Evolutionary conservation across 495 filamentous ascomycete species (phyloP).

Genomic region (Clohesyomyces aquaticus): DNA sequence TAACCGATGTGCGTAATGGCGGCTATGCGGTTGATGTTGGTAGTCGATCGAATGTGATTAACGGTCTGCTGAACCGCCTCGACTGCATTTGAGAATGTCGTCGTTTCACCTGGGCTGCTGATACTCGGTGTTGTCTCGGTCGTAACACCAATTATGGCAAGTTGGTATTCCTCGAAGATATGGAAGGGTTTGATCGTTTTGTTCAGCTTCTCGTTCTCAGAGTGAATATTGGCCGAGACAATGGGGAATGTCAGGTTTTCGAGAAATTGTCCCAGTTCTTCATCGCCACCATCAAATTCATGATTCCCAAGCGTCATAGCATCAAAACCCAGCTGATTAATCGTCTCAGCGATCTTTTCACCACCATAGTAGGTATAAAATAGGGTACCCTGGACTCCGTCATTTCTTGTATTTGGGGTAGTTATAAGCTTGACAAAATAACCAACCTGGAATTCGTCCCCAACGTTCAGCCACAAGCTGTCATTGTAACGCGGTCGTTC

Average conservation of each 20-base stretch:
- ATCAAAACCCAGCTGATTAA: constrained; percentile 62
- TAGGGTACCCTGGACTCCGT: no score
- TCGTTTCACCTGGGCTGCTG: constrained; percentile 55
- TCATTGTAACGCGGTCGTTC: constrained; percentile 56
- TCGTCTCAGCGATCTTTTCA: constrained; percentile 64
- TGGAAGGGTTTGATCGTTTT: constrained; percentile 60
- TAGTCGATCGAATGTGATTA: constrained; percentile 54
- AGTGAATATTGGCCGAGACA: constrained; percentile 58
- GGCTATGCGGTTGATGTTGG: constrained; percentile 56
- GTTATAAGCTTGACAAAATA: no score
- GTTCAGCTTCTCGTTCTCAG: constrained; percentile 55
- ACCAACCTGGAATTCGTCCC: constrained; percentile 66
- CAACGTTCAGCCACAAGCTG: constrained; percentile 59
- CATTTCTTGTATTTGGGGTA: no score
- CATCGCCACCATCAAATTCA: constrained; percentile 60
- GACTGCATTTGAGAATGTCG: constrained; percentile 49
- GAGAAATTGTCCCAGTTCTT: constrained; percentile 56
- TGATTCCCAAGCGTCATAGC: constrained; percentile 66
- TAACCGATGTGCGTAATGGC: constrained; percentile 65
- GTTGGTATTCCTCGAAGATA: constrained; percentile 57
- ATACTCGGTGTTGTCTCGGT: constrained; percentile 58
- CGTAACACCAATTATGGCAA: constrained; percentile 62
- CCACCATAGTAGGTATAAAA: constrained; percentile 63
- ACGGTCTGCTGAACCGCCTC: constrained; percentile 57
- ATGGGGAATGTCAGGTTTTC: constrained; percentile 63